phyloP scores from a whole-genome alignment of 1,284 basidiomycete species.

The Caloboletus firmus region DNA sequence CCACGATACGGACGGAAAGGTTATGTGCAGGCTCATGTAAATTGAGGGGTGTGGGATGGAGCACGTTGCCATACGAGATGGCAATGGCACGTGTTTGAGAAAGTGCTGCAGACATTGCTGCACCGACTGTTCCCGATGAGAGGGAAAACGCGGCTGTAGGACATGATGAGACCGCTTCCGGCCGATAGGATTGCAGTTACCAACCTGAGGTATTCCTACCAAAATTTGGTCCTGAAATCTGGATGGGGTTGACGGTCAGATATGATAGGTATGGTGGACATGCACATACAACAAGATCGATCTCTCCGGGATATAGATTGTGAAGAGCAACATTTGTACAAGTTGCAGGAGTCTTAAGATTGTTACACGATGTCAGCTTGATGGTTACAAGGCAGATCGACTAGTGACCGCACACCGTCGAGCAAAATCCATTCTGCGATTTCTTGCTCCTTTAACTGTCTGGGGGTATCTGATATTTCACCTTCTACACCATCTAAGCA shows the following conservation, averaged over 20 bases:
- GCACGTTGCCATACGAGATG: constrained; percentile 82
- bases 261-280: background rate
- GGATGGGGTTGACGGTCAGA: constrained; percentile 4
- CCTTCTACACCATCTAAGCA: constrained; percentile 62
- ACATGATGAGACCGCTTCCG: constrained; percentile 6
- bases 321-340: constrained; percentile 88
- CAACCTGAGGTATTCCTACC: constrained; percentile 80
- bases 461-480: constrained; percentile 58
- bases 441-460: constrained; percentile 74
- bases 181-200: constrained; percentile 12
- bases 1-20: constrained; percentile 66
- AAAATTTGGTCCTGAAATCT: constrained; percentile 76
- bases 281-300: constrained; percentile 75
- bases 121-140: constrained; percentile 89
- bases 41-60: constrained; percentile 62
- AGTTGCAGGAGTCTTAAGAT: constrained; percentile 78
- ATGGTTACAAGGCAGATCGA: constrained; percentile 3
- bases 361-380: constrained; percentile 8
- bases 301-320: constrained; percentile 80
- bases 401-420: constrained; percentile 61
- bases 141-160: constrained; percentile 75
- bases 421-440: constrained; percentile 87
- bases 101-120: constrained; percentile 79
- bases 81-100: constrained; percentile 72
- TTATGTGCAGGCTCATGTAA: constrained; percentile 70